Evolutionary conservation across 805 yeast genomes (phyloP).

Genomic region (Starmerella stellata): DNA sequence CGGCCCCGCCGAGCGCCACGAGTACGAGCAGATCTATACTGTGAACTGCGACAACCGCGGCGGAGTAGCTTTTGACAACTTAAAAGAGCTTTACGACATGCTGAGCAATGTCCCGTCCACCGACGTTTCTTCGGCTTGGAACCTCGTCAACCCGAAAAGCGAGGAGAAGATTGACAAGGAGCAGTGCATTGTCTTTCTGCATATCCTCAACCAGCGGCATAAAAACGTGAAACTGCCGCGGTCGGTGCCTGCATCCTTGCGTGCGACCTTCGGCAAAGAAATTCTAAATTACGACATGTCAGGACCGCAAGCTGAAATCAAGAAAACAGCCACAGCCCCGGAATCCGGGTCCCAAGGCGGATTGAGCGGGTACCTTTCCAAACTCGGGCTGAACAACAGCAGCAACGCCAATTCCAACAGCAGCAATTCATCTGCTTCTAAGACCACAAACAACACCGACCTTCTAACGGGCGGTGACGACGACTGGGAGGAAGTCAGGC

Average conservation of each 20-base stretch:
- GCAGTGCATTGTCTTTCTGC: conserved; percentile 75
- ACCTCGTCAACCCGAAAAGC: conserved; percentile 77
- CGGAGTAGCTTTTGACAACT: conserved; percentile 53
- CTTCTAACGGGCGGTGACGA: conserved; percentile 29
- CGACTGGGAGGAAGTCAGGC: conserved; percentile 83
- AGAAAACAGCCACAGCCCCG: conserved; percentile 7
- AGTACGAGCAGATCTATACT: conserved; percentile 62
- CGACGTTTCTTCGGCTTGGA: conserved; percentile 85
- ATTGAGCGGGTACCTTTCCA: conserved; percentile 18
- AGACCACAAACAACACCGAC: background rate
- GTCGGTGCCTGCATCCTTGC: conserved; percentile 79
- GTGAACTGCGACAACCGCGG: conserved; percentile 65
- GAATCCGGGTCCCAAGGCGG: background rate
- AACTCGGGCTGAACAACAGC: conserved; percentile 25
- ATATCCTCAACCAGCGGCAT: conserved; percentile 77
- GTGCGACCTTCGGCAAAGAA: conserved; percentile 82
- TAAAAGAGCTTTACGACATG: conserved; percentile 49
- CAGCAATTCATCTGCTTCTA: background rate
- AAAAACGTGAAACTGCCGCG: conserved; percentile 73
- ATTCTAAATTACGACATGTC: conserved; percentile 40
- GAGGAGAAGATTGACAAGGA: conserved; percentile 81
- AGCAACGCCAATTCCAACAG: conserved; percentile 21
- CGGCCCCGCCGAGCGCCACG: conserved; percentile 63
- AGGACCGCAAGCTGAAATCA: conserved; percentile 35
- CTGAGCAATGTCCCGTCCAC: conserved; percentile 59